phyloP scores from a whole-genome alignment of 805 yeast species.

The Kluyveromyces nonfermentans region DNA sequence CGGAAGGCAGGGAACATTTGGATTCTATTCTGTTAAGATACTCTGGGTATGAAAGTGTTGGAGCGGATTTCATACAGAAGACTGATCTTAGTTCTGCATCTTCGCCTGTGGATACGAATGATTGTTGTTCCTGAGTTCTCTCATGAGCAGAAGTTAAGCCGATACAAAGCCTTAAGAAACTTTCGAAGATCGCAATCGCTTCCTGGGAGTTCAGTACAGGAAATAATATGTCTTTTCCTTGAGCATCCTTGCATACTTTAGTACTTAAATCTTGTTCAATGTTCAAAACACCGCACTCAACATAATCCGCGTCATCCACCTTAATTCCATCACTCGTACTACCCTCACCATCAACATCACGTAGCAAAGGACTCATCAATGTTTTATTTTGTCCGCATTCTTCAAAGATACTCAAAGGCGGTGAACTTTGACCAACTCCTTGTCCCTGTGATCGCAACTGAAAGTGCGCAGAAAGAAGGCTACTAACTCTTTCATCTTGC shows the following conservation, averaged over 20 bases:
- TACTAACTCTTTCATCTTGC: constrained; percentile 1
- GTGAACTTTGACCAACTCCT: not conserved
- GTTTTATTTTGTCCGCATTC: not conserved
- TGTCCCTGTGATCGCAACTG: not conserved
- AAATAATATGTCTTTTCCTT: not conserved
- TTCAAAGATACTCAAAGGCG: not conserved
- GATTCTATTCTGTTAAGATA: constrained; percentile 22
- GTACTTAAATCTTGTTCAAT: not conserved
- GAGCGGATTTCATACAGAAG: constrained; percentile 25
- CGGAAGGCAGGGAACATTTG: constrained; percentile 23
- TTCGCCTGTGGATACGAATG: not conserved
- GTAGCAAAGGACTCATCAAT: not conserved
- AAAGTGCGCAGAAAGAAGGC: not conserved
- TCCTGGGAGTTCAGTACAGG: constrained; percentile 4
- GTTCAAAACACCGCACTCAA: not conserved
- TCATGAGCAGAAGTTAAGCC: constrained; percentile 6
- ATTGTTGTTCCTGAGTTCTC: not conserved
- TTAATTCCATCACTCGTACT: not conserved
- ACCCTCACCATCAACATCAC: not conserved
- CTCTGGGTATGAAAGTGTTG: constrained; percentile 18
- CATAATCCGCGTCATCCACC: not conserved
- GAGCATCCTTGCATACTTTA: not conserved
- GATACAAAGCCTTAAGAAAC: constrained; percentile 10
- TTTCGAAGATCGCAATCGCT: constrained; percentile 12
- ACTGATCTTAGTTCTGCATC: not conserved